A percentile compares a stretch with the other conserved stretches of the same genome.
phyloP scores from a whole-genome alignment of 2,329 filamentous ascomycete species.

The Phialophora macrospora region DNA sequence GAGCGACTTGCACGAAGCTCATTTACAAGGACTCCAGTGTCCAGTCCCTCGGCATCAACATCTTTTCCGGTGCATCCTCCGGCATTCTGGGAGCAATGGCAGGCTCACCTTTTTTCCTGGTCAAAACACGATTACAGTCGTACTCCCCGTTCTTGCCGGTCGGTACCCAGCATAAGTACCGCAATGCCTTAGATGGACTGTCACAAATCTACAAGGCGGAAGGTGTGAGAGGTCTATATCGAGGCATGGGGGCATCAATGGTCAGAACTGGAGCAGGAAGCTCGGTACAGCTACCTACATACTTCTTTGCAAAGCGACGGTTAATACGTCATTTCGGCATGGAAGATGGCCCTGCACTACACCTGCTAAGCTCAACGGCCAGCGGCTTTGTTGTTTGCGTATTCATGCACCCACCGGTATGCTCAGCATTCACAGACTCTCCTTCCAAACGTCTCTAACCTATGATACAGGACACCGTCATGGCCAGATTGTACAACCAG shows the following conservation, averaged over 20 bases:
- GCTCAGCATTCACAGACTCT: constrained; percentile 38
- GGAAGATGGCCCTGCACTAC: constrained; percentile 86
- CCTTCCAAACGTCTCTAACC: constrained; percentile 30
- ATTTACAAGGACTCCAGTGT: constrained; percentile 73
- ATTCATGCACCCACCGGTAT: constrained; percentile 95
- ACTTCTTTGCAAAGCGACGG: constrained; percentile 93
- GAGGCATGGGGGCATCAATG: constrained; percentile 91
- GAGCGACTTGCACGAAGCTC: constrained; percentile 69
- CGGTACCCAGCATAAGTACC: constrained; percentile 94
- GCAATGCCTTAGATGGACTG: constrained; percentile 82
- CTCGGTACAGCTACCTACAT: constrained; percentile 94
- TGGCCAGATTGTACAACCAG: constrained; percentile 99
- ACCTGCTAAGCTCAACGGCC: constrained; percentile 83
- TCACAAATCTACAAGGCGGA: constrained; percentile 77
- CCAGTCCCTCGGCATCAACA: constrained; percentile 88
- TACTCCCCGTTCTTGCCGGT: constrained; percentile 91
- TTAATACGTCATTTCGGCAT: constrained; percentile 82
- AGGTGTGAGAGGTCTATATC: constrained; percentile 80
- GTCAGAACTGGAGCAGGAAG: constrained; percentile 94
- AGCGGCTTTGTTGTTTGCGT: constrained; percentile 97
- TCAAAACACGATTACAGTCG: constrained; percentile 95
- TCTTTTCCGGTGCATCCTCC: constrained; percentile 86
- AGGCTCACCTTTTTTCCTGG: constrained; percentile 94
- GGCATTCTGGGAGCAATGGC: constrained; percentile 91
- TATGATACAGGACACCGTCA: constrained; percentile 75